Evolutionary conservation across 2,329 filamentous ascomycete genomes (phyloP), one percentile per base, ranked within the genome.

Genomic region (Phaeophleospora eucalypticola): DNA sequence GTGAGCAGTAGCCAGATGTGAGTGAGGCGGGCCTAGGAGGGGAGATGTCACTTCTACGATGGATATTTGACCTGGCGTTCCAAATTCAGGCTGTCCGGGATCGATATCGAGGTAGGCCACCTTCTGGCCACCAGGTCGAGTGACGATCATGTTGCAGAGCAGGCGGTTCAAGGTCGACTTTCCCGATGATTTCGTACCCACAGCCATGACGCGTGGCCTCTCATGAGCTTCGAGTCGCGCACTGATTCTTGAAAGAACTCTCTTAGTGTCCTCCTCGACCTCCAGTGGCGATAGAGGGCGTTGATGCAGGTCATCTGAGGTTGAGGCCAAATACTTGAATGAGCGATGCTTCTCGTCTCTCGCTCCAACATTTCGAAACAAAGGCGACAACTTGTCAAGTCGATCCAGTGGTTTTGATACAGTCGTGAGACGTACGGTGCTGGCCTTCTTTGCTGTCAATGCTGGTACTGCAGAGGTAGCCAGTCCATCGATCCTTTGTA

Each of bases 31-130:
- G 0, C 81, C 77, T 4, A 90, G 69, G 41, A 87, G 82, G 0
- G 83, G 79, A 21, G 74, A 66, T 1, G 70, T 72, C 9, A 89
- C 67, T 20, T 79, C 73, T 12, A 83, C 70, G 3, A 91, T 77
- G 1, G 86, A 86, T 16, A 91, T 61, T 12, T 84, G 81, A 0
- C 87, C 86, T 0, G 83, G 79, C 1, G 83, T 76, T 0, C 79
- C 79, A 62, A 85, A 89, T 60, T 90, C 87, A 2, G 87, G 85
- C 58, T 89, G 86, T 0, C 83, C 84, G 1, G 86, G 84, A 60
- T 93, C 87, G 8, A 91, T 72, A 57, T 93, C 87, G 4, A 93
- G 73, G n/a, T 85, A 71, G 45, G 74, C 76, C 58, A 58, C 51
- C 46, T 56, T 57, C 34, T 50, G 45, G 35, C 33, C 45, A 52